A percentile compares a stretch with the other conserved stretches of the same genome.
Evolutionary conservation across 108 stramenopile species (phyloP).

Genomic region (Epithemia pelagica): DNA sequence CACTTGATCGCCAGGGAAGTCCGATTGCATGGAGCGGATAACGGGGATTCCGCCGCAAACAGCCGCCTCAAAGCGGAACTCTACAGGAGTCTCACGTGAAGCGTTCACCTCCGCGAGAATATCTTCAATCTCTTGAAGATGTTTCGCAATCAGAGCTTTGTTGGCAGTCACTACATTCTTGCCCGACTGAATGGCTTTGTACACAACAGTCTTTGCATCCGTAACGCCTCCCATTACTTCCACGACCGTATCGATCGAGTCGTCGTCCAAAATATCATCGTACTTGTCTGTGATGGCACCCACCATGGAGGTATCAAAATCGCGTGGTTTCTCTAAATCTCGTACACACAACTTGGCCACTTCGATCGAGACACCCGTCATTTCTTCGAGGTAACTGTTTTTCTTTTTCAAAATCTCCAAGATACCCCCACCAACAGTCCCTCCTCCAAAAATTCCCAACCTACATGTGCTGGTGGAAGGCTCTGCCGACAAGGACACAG

Average conservation of each 20-base stretch:
- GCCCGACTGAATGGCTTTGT: conserved; percentile 54
- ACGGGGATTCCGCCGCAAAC: conserved; percentile 97
- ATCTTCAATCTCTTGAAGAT: conserved; percentile 82
- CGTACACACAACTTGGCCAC: conserved; percentile 73
- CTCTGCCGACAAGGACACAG: neutral
- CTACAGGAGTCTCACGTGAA: conserved; percentile 28
- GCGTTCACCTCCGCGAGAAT: conserved; percentile 44
- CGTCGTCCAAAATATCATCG: conserved; percentile 81
- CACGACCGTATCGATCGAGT: conserved; percentile 81
- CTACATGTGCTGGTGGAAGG: neutral
- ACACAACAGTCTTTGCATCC: conserved; percentile 86
- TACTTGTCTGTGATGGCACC: conserved; percentile 67
- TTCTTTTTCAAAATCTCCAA: conserved; percentile 83
- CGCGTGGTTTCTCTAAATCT: conserved; percentile 65
- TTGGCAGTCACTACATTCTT: conserved; percentile 96
- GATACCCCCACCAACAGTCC: conserved; percentile 95
- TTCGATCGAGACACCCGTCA: conserved; percentile 61
- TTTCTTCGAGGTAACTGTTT: conserved; percentile 46
- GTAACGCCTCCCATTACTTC: conserved; percentile 95
- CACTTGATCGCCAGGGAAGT: conserved; percentile 89
- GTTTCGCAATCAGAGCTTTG: conserved; percentile 92
- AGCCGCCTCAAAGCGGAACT: conserved; percentile 92
- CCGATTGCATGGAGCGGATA: conserved; percentile 90
- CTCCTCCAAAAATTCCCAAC: conserved; percentile 17
- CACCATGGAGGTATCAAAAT: conserved; percentile 68